A percentile compares a stretch with the other conserved stretches of the same genome.
phyloP scores from a whole-genome alignment of 371 early-diverging fungal species.

The Thermomucor indicae-seudaticae region DNA sequence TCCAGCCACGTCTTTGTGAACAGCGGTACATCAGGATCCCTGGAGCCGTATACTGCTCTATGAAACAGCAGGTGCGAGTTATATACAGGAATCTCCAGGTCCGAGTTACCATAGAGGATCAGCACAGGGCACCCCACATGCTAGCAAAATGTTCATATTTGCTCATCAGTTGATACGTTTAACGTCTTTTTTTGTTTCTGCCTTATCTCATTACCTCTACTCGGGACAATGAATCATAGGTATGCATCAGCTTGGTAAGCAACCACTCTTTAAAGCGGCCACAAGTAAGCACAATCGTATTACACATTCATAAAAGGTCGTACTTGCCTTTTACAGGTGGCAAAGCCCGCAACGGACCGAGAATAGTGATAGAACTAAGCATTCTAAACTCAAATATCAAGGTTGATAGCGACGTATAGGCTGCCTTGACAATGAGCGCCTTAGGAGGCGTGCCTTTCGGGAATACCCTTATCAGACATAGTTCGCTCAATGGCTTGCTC shows the following conservation, averaged over 20 bases:
- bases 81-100: slow-evolving; percentile 35
- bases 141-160: too few species aligned
- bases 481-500: not conserved
- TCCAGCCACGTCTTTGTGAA: slow-evolving; percentile 13
- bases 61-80: slow-evolving; percentile 37
- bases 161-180: too few species aligned
- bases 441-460: slow-evolving; percentile 25
- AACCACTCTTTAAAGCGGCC: slow-evolving; percentile 22
- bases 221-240: slow-evolving; percentile 37
- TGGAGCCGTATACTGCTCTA: slow-evolving; percentile 19
- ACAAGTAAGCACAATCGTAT: too few species aligned
- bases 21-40: not conserved
- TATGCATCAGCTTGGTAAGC: slow-evolving; percentile 22
- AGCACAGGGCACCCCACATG: slow-evolving; percentile 32
- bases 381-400: slow-evolving; percentile 40
- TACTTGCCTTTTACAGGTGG: slow-evolving; percentile 30
- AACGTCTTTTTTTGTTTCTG: too few species aligned
- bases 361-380: slow-evolving; percentile 24
- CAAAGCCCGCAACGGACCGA: slow-evolving; percentile 26
- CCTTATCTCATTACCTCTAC: slow-evolving; percentile 43
- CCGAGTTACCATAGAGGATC: slow-evolving; percentile 27
- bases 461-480: not conserved
- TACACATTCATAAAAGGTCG: not conserved
- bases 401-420: slow-evolving; percentile 36
- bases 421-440: slow-evolving; percentile 37